A percentile compares a stretch with the other conserved stretches of the same genome.
phyloP scores from a whole-genome alignment of 805 yeast genomes.

The Grigorovia jiainica region DNA sequence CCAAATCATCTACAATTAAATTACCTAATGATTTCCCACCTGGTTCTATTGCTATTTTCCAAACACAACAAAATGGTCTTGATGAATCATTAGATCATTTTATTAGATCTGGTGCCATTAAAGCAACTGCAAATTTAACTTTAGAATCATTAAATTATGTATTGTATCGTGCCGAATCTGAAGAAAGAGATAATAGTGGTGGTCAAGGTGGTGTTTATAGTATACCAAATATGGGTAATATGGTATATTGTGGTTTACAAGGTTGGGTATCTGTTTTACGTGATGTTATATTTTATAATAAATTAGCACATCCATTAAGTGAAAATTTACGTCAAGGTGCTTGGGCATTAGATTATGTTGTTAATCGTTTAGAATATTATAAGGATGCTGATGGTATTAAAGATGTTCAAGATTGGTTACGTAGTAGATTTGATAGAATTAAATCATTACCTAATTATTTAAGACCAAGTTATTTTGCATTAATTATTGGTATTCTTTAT shows the following conservation, averaged over 20 bases:
- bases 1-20: conserved; percentile 41
- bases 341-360: conserved; percentile 82
- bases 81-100: conserved; percentile 55
- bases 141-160: conserved; percentile 67
- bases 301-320: conserved; percentile 77
- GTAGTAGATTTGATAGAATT: conserved; percentile 51
- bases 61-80: conserved; percentile 59
- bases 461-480: conserved; percentile 79
- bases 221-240: conserved; percentile 63
- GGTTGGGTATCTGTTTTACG: conserved; percentile 78
- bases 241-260: conserved; percentile 84
- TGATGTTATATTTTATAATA: conserved; percentile 53
- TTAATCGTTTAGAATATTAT: conserved; percentile 52
- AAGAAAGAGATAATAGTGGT: conserved; percentile 71
- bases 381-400: conserved; percentile 36
- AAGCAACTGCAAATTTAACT: conserved; percentile 53
- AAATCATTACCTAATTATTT: conserved; percentile 65
- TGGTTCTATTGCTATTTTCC: conserved; percentile 81
- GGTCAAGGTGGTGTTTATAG: conserved; percentile 67
- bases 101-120: conserved; percentile 66
- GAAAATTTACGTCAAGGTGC: conserved; percentile 70
- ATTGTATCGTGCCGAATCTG: conserved; percentile 72
- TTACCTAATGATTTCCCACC: conserved; percentile 66
- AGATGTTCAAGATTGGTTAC: conserved; percentile 62
- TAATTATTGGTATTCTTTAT: conserved; percentile 73